Conservation (phyloP, 805 yeast genomes). For the Suhomyces kilbournensis region DNA sequence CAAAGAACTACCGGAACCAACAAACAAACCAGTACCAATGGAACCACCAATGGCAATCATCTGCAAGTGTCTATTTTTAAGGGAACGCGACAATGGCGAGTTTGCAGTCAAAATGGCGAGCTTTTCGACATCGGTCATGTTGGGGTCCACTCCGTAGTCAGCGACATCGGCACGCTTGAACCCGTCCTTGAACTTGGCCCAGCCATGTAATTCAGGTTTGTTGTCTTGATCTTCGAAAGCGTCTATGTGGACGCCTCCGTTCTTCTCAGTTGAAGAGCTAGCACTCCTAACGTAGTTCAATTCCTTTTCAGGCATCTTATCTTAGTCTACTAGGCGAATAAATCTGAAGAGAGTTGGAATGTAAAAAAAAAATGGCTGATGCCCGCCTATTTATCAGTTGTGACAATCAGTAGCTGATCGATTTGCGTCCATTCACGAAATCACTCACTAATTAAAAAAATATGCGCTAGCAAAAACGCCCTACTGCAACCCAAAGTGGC, state of each 20-base stretch:
- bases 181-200: conserved; percentile 25
- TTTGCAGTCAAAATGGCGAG: conserved; percentile 46
- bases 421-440: background rate
- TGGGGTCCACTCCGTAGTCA: conserved; percentile 45
- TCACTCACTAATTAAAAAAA: background rate
- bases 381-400: background rate
- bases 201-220: conserved; percentile 13
- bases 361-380: background rate
- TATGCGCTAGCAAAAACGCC: background rate
- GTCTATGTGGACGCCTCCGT: conserved; percentile 37
- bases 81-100: conserved; percentile 47
- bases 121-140: conserved; percentile 42
- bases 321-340: background rate
- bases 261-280: conserved; percentile 34
- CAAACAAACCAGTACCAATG: conserved; percentile 80
- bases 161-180: conserved; percentile 31
- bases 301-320: conserved; percentile 43
- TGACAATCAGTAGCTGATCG: background rate
- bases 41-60: conserved; percentile 85
- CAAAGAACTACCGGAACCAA: conserved; percentile 66
- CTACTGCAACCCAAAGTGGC: background rate
- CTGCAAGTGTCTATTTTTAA: conserved; percentile 65
- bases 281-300: conserved; percentile 39
- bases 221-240: conserved; percentile 22
- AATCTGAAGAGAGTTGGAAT: background rate